Conservation (phyloP, 306 rosid species). For the Castanea crenata region DNA sequence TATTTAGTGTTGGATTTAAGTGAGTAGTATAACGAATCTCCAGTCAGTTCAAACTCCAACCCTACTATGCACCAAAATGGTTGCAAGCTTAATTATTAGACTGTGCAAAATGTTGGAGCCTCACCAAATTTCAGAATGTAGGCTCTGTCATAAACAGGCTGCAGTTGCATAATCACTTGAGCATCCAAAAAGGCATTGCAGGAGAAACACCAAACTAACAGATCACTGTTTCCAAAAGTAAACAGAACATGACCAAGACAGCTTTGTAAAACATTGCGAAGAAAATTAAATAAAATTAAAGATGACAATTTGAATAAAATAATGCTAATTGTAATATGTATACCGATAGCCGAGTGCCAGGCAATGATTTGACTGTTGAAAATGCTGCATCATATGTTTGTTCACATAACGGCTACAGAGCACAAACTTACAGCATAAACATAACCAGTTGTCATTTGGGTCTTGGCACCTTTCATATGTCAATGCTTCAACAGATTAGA, state of each 20-base stretch:
- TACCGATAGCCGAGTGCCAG: conserved; percentile 85
- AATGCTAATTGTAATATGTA: neutral
- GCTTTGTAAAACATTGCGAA: neutral
- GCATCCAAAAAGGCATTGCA: conserved; percentile 87
- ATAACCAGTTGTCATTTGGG: conserved; percentile 80
- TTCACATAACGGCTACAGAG: conserved; percentile 30
- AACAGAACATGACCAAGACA: neutral
- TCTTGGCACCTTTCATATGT: conserved; percentile 54
- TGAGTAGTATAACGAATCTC: neutral
- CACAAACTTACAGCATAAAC: conserved; percentile 73
- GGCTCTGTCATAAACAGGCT: conserved; percentile 54
- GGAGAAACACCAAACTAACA: conserved; percentile 88
- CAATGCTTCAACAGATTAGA: neutral
- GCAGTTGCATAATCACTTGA: conserved; percentile 60
- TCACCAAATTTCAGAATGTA: conserved; percentile 63
- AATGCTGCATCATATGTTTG: no score
- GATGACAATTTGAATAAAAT: neutral
- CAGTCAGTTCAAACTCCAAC: conserved; percentile 13
- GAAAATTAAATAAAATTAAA: neutral
- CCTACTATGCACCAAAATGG: conserved; percentile 13
- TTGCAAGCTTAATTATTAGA: neutral
- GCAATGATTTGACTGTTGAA: neutral
- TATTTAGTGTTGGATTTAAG: neutral
- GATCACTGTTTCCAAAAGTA: conserved; percentile 48
- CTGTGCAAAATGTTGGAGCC: conserved; percentile 50